phyloP scores from a whole-genome alignment of 2,329 filamentous ascomycete genomes.

The Trichoderma sp. region DNA sequence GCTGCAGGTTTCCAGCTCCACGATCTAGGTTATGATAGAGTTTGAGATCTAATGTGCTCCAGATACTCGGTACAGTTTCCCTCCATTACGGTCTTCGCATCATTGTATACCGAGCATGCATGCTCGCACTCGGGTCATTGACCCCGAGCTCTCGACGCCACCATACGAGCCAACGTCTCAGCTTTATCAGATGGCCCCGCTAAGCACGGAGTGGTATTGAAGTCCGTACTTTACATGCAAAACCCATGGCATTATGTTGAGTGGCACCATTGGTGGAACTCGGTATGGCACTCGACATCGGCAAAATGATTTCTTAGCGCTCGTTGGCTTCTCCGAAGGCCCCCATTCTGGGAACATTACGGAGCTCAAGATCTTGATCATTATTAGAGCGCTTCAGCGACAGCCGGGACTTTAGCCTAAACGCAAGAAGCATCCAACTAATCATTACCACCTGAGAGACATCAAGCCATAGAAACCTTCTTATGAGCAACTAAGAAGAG shows the following conservation, averaged over 20 bases:
- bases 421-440: not conserved
- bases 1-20: not conserved
- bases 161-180: not conserved
- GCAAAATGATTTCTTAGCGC: not conserved
- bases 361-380: not conserved
- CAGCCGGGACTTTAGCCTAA: conserved; percentile 1
- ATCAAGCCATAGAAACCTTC: not conserved
- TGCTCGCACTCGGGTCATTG: not conserved
- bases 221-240: not conserved
- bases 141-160: not conserved
- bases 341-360: not conserved
- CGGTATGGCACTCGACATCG: not conserved
- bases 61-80: not conserved
- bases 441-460: not conserved
- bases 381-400: not conserved
- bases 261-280: not conserved
- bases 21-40: not conserved
- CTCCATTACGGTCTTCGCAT: not conserved
- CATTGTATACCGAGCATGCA: not conserved
- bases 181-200: not conserved
- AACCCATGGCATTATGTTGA: not conserved
- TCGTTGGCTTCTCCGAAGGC: not conserved
- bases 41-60: not conserved
- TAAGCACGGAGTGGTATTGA: not conserved
- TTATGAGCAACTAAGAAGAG: not conserved